A percentile compares a stretch with the other conserved stretches of the same genome.
These are phyloP conservation scores for Euphorbia schlechtendalii DNA, from an alignment of 441 rosid species.

Conservation along the genomic window DNA sequence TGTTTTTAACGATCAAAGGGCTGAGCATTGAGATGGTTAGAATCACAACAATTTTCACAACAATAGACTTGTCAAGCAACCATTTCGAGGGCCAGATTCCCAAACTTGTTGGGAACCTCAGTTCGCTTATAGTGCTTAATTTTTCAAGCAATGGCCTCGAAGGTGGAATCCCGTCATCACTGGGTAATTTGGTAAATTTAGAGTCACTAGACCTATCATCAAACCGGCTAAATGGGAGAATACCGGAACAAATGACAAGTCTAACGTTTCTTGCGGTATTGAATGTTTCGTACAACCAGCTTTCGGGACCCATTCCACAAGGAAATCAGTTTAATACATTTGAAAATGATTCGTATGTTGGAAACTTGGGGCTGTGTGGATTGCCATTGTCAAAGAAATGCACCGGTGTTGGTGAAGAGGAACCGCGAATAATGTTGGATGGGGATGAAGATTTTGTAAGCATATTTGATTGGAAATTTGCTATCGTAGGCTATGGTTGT, in stretches of 20 bases:
- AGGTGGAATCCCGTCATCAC: constrained; percentile 22
- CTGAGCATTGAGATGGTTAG: background rate
- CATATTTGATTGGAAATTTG: constrained; percentile 8
- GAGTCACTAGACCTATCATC: constrained; percentile 27
- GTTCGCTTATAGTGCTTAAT: constrained; percentile 21
- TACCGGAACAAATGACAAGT: constrained; percentile 16
- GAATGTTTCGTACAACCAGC: constrained; percentile 17
- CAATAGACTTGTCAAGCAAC: constrained; percentile 23
- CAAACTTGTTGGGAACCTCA: constrained; percentile 16
- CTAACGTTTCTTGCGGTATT: constrained; percentile 19
- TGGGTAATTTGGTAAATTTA: constrained; percentile 15
- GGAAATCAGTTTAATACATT: constrained; percentile 15
- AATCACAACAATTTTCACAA: constrained; percentile 14
- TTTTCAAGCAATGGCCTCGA: constrained; percentile 22
- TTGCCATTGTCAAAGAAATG: constrained; percentile 13
- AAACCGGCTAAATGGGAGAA: constrained; percentile 20
- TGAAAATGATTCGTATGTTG: background rate
- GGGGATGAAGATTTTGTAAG: constrained; percentile 2
- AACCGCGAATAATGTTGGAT: background rate
- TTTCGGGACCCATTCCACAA: constrained; percentile 13
- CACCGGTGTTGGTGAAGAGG: background rate
- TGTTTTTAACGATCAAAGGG: constrained; percentile 17
- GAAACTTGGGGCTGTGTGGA: constrained; percentile 18
- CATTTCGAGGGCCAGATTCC: constrained; percentile 22
- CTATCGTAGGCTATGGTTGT: constrained; percentile 9